Evolutionary conservation across 208 protist species (phyloP).

Genomic region (Leishmania martiniquensis): DNA sequence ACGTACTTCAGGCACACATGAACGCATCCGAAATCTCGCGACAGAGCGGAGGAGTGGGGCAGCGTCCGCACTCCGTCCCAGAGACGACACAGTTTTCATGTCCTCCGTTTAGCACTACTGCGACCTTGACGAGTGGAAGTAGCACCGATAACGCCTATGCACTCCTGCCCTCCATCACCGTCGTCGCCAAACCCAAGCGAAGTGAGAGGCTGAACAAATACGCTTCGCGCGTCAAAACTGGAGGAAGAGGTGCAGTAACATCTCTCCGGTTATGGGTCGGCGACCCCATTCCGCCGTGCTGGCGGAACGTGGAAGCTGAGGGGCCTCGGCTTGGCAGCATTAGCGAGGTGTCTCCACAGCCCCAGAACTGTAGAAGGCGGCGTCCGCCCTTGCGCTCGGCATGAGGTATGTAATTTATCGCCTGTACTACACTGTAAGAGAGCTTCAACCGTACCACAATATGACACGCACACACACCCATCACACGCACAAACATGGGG

Average conservation of each 20-base stretch:
- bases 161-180: neutral
- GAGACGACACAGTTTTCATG: neutral
- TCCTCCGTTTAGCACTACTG: neutral
- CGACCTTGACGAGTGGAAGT: neutral
- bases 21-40: neutral
- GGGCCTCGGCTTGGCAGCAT: neutral
- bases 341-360: neutral
- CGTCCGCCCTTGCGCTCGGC: slow-evolving; percentile 6
- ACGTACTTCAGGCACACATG: neutral
- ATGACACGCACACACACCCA: slow-evolving; percentile 8
- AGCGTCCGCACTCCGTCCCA: neutral
- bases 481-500: neutral
- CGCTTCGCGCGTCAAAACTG: neutral
- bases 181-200: neutral
- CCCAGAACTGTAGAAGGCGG: neutral
- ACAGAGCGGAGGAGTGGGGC: neutral
- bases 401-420: slow-evolving; percentile 8
- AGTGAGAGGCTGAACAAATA: neutral
- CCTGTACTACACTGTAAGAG: slow-evolving; percentile 16
- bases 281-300: neutral
- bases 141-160: neutral
- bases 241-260: neutral
- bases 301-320: neutral
- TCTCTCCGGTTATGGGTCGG: neutral
- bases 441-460: neutral